Evolutionary conservation across 2,329 filamentous ascomycete species (phyloP), one percentile per base, ranked within the genome.

Genomic region (Ilyonectria robusta): DNA sequence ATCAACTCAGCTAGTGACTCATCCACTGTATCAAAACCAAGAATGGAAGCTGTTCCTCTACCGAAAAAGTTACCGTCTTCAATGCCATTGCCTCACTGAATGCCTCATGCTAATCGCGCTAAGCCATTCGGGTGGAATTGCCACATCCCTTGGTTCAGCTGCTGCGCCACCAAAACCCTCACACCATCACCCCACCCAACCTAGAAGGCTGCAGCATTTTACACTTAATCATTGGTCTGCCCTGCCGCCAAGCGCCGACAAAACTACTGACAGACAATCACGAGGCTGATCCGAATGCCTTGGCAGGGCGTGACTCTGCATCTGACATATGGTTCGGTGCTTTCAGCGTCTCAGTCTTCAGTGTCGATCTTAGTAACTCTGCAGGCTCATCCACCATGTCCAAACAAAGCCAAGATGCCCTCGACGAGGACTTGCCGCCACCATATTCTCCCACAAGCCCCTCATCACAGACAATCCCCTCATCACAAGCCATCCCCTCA

Each of bases 381-480:
- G 13, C 31, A 42, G 6, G n/a, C 10, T 21, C 50, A 53, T 33
- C 8, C 50, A 37, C 10, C 50, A 65, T 62, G 58, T 60, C 61
- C 35, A 64, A 64, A n/a, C 59, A 54, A 35, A 31, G 35, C 31
- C 21, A 17, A 29, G 55, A 23, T 56, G 11, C 19, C 23, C 33
- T 56, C n/a, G 58, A 59, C 4, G 68, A 73, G 40, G 73, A 76
- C 9, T 61, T 72, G n/a, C 75, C 75, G 44, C 75, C 75, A 23
- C 74, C 75, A 8, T 76, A 76, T 40, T 65, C 67, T 31, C 60
- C 70, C 56, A 61, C 74, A 44, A 72, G 62, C 2, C 54, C 70
- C 19, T 68, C 71, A 13, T 42, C 47, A 17, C 62, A 67, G 56
- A 59, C 74, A 44, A 72, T 66, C 3, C 56, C 70, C 23, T 69